Conservation (phyloP, 208 protist genomes). For the Crithidia brevicula region DNA sequence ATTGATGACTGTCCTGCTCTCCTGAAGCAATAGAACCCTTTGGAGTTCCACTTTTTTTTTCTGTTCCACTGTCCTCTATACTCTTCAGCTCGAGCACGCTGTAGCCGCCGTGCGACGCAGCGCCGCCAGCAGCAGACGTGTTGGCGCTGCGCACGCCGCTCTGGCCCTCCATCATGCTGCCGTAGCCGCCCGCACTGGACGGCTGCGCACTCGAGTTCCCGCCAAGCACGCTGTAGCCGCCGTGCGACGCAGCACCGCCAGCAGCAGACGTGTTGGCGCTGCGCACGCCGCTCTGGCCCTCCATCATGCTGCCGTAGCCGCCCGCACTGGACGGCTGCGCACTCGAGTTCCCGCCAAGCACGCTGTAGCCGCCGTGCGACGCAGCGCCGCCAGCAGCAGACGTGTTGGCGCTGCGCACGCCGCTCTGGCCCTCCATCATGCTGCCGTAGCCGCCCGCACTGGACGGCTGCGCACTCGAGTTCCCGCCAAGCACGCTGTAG, state of each 20-base stretch:
- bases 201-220: neutral
- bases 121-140: neutral
- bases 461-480: no score
- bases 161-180: slow-evolving; percentile 13
- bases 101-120: slow-evolving; percentile 13
- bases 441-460: slow-evolving; percentile 28
- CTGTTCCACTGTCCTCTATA: neutral
- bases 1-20: neutral
- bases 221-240: slow-evolving; percentile 9
- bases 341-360: neutral
- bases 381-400: slow-evolving; percentile 1
- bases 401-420: neutral
- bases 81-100: neutral
- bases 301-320: slow-evolving; percentile 17
- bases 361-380: slow-evolving; percentile 12
- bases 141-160: neutral
- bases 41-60: neutral
- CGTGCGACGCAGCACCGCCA: slow-evolving; percentile 5
- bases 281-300: neutral
- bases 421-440: slow-evolving; percentile 9
- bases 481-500: no score
- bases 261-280: neutral
- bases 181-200: slow-evolving; percentile 1
- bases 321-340: neutral
- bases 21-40: neutral